Evolutionary conservation across 108 stramenopile genomes (phyloP).

Genomic region (Cylindrotheca closterium): DNA sequence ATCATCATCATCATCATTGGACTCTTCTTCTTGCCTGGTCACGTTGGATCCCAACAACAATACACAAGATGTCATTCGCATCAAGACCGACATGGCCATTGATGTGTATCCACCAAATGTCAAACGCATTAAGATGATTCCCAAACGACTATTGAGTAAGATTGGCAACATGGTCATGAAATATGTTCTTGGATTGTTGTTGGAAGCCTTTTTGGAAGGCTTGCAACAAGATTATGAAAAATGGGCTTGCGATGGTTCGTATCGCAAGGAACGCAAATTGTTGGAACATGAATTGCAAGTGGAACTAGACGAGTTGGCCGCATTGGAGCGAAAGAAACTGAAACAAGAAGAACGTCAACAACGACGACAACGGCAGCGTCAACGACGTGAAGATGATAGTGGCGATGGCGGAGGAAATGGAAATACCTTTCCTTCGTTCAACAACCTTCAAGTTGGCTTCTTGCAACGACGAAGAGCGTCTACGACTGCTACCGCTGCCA

Average conservation of each 20-base stretch:
- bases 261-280: constrained; percentile 2
- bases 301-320: neutral
- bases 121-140: neutral
- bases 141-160: neutral
- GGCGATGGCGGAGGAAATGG: neutral
- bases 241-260: neutral
- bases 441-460: no score
- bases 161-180: neutral
- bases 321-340: neutral
- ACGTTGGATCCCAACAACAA: neutral
- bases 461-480: no score
- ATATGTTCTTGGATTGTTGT: neutral
- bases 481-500: no score
- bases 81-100: neutral
- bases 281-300: neutral
- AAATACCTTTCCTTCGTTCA: no score
- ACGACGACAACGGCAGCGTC: neutral
- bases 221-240: constrained; percentile 3
- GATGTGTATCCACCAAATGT: constrained; percentile 1
- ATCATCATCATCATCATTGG: no score
- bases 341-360: neutral
- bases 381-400: neutral
- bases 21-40: no score
- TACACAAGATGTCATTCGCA: neutral
- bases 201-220: constrained; percentile 1